Conservation (phyloP, 1,284 basidiomycete genomes). For the Ganoderma resinaceum region DNA sequence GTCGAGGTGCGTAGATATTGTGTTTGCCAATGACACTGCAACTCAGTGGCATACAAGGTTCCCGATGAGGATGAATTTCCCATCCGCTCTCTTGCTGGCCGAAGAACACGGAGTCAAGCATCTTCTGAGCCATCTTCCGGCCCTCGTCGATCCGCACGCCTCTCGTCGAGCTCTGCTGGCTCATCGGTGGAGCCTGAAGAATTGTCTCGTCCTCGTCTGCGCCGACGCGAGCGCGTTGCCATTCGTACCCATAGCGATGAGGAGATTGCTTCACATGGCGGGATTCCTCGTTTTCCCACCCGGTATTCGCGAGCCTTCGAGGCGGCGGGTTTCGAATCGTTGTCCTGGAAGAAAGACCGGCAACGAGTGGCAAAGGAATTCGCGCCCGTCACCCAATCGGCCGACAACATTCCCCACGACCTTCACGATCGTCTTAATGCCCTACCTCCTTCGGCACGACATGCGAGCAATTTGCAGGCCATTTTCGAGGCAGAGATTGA, state of each 20-base stretch:
- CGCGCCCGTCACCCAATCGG: slow-evolving; percentile 29
- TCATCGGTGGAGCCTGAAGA: slow-evolving; percentile 30
- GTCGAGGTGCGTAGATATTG: slow-evolving; percentile 22
- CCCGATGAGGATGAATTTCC: slow-evolving; percentile 7
- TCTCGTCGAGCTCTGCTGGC: slow-evolving; percentile 26
- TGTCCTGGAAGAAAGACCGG: slow-evolving; percentile 35
- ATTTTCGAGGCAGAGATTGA: slow-evolving; percentile 42
- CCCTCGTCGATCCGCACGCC: slow-evolving; percentile 27
- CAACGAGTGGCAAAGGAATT: slow-evolving; percentile 32
- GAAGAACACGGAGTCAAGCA: slow-evolving; percentile 15
- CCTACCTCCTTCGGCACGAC: slow-evolving; percentile 26
- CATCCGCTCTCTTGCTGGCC: slow-evolving; percentile 3
- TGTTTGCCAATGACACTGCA: not conserved
- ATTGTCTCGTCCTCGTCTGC: slow-evolving; percentile 9
- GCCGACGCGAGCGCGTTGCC: slow-evolving; percentile 16
- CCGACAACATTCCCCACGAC: slow-evolving; percentile 41
- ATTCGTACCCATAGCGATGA: slow-evolving; percentile 27
- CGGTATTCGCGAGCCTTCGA: slow-evolving; percentile 18
- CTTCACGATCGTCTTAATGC: slow-evolving; percentile 43
- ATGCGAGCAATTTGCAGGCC: slow-evolving; percentile 37
- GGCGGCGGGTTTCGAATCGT: slow-evolving; percentile 25
- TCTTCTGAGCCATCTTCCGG: slow-evolving; percentile 13
- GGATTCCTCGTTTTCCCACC: slow-evolving; percentile 5
- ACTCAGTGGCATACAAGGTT: not conserved
- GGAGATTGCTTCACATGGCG: slow-evolving; percentile 14